phyloP scores from a whole-genome alignment of 371 early-diverging fungal species.

The Massospora cicadina region DNA sequence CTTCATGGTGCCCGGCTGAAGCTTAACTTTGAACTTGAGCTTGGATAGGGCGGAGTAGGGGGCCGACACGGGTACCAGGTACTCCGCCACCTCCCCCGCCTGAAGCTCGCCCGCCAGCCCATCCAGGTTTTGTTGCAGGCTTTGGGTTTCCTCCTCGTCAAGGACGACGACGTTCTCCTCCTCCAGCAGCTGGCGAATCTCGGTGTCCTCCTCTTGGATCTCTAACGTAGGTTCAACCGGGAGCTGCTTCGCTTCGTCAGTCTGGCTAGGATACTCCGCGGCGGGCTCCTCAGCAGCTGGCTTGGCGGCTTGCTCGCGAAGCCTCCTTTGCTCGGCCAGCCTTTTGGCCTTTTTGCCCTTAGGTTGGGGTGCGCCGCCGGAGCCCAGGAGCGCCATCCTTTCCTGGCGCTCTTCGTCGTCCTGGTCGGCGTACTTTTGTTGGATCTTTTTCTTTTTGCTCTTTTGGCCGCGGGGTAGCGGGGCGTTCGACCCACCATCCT shows the following conservation, averaged over 20 bases:
- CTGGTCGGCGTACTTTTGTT: slow-evolving; percentile 83
- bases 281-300: slow-evolving; percentile 11
- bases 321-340: slow-evolving; percentile 29
- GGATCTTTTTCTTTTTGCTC: slow-evolving; percentile 75
- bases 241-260: neutral
- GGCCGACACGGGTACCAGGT: slow-evolving; percentile 91
- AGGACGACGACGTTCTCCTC: slow-evolving; percentile 53
- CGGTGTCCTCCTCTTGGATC: slow-evolving; percentile 12
- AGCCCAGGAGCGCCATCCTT: slow-evolving; percentile 62
- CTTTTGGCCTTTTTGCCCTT: slow-evolving; percentile 55
- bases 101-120: slow-evolving; percentile 57
- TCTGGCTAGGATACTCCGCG: neutral
- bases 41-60: slow-evolving; percentile 77
- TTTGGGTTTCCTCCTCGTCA: slow-evolving; percentile 39
- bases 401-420: slow-evolving; percentile 79
- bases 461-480: slow-evolving; percentile 52
- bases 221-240: slow-evolving; percentile 5
- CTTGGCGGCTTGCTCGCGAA: slow-evolving; percentile 17
- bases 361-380: slow-evolving; percentile 46
- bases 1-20: slow-evolving; percentile 89
- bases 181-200: slow-evolving; percentile 43
- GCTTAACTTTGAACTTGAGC: slow-evolving; percentile 91
- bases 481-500: neutral
- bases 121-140: slow-evolving; percentile 37
- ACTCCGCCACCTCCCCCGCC: slow-evolving; percentile 61